Conservation (phyloP, 306 rosid genomes). For the Macrotyloma uniflorum region DNA sequence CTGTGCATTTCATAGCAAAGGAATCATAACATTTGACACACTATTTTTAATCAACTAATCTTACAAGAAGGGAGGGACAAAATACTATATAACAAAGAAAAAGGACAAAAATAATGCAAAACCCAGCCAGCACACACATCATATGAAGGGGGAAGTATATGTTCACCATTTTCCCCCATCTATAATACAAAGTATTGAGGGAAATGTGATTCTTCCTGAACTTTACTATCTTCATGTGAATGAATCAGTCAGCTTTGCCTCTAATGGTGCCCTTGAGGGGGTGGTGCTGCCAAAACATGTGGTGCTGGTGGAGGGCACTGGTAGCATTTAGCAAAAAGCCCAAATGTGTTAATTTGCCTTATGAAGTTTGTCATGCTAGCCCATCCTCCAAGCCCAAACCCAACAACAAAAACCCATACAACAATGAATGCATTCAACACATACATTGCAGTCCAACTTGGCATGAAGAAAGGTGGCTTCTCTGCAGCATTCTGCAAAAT, state of each 20-base stretch:
- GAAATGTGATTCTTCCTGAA: constrained; percentile 22
- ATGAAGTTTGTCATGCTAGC: constrained; percentile 12
- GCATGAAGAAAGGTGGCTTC: constrained; percentile 84
- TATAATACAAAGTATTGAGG: constrained; percentile 62
- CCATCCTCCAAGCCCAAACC: constrained; percentile 81
- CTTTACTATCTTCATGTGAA: not conserved
- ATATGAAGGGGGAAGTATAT: constrained; percentile 48
- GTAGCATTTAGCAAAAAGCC: constrained; percentile 41
- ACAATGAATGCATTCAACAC: constrained; percentile 72
- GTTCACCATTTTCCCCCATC: constrained; percentile 53
- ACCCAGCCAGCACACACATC: constrained; percentile 58
- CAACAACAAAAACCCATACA: constrained; percentile 75
- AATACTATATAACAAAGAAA: constrained; percentile 23
- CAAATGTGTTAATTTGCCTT: not conserved
- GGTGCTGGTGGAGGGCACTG: constrained; percentile 63
- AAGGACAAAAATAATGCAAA: constrained; percentile 28
- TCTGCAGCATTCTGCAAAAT: constrained; percentile 83
- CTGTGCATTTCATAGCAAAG: constrained; percentile 52
- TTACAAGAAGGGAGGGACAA: not conserved
- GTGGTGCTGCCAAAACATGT: not conserved
- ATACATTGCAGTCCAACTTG: constrained; percentile 83
- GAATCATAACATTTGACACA: constrained; percentile 57
- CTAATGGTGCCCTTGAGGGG: not conserved
- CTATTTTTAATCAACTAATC: constrained; percentile 50
- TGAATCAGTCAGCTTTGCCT: not conserved